These are phyloP conservation scores for Fragilariopsis cylindrus DNA, from an alignment of 108 stramenopile genomes.

Conservation along the genomic window DNA sequence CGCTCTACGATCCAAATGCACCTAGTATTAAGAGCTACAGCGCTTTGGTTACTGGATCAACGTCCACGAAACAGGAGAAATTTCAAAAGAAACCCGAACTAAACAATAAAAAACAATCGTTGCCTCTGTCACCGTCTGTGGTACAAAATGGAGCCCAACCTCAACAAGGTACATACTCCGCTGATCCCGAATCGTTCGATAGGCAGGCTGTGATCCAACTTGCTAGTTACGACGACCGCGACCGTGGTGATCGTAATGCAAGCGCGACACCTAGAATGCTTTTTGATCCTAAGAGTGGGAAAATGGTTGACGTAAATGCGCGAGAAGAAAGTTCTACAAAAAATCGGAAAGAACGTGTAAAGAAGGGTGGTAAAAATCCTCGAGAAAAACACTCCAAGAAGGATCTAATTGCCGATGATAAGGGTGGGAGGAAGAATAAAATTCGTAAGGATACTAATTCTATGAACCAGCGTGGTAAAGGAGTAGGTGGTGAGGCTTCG, in stretches of 20 bases:
- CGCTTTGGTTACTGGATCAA: conserved; percentile 40
- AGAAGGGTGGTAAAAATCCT: conserved; percentile 35
- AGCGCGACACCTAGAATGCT: conserved; percentile 72
- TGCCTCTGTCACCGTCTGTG: not conserved
- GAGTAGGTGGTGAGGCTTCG: conserved; percentile 7
- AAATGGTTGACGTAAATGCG: conserved; percentile 71
- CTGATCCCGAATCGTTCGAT: conserved; percentile 29
- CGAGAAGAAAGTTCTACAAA: conserved; percentile 29
- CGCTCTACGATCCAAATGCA: conserved; percentile 59
- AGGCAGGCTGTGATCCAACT: conserved; percentile 64
- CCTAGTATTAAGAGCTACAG: conserved; percentile 38
- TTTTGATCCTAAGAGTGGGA: conserved; percentile 87
- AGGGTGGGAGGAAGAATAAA: conserved; percentile 30
- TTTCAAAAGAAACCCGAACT: not conserved
- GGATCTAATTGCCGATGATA: conserved; percentile 6
- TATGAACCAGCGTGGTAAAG: conserved; percentile 18
- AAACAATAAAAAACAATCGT: not conserved
- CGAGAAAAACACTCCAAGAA: conserved; percentile 34
- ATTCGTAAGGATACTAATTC: conserved; percentile 21
- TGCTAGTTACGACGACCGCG: conserved; percentile 67
- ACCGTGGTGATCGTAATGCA: conserved; percentile 59
- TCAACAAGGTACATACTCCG: conserved; percentile 9
- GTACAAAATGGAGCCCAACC: conserved; percentile 7
- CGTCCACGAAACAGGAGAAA: conserved; percentile 16
- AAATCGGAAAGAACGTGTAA: conserved; percentile 19